Conservation (phyloP, 116 monocot species). For the Posidonia oceanica region DNA sequence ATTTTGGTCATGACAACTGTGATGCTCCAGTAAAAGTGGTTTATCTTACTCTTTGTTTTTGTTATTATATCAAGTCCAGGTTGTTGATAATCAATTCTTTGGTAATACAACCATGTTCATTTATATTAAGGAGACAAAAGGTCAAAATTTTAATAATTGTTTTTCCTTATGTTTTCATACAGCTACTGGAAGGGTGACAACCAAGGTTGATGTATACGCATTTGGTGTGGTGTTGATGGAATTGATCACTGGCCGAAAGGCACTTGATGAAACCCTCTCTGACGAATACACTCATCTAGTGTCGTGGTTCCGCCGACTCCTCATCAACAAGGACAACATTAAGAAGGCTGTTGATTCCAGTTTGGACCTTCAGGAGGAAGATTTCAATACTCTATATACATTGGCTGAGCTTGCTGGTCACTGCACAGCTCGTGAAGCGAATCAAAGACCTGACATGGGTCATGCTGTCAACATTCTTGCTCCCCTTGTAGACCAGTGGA, state of each 20-base stretch:
- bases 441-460: conserved; percentile 75
- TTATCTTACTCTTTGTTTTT: too few species aligned
- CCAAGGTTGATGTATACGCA: conserved; percentile 86
- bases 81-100: too few species aligned
- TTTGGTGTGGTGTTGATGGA: conserved; percentile 91
- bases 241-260: conserved; percentile 59
- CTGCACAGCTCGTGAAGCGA: conserved; percentile 63
- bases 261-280: conserved; percentile 52
- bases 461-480: conserved; percentile 59
- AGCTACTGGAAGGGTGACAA: conserved; percentile 83
- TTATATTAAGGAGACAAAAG: too few species aligned
- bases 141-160: too few species aligned
- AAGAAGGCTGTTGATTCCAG: conserved; percentile 33
- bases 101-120: too few species aligned
- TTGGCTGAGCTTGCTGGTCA: conserved; percentile 66
- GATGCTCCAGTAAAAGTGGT: too few species aligned
- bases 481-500: conserved; percentile 66
- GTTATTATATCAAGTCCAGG: too few species aligned
- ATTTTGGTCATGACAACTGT: too few species aligned
- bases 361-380: conserved; percentile 40
- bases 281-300: conserved; percentile 65
- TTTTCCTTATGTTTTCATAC: not conserved
- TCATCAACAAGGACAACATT: conserved; percentile 33
- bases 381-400: conserved; percentile 16
- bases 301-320: conserved; percentile 41